These are phyloP conservation scores for Stemphylium lycopersici DNA, from an alignment of 2,329 filamentous ascomycete species.

Conservation along the genomic window DNA sequence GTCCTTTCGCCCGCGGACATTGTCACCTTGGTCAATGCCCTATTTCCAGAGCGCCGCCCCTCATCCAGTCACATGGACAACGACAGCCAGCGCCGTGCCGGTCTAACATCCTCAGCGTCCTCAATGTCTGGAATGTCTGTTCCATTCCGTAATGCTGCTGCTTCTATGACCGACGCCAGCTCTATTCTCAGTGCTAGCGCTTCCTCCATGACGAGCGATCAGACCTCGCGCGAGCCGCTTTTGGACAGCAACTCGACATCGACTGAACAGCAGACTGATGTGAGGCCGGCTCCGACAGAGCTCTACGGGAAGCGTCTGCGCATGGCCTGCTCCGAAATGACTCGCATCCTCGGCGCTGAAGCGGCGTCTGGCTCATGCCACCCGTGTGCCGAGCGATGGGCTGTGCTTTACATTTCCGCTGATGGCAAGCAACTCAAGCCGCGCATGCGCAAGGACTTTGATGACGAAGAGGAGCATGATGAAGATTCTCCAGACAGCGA, in stretches of 20 bases:
- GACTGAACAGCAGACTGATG: conserved; percentile 42
- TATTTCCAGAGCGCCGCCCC: conserved; percentile 78
- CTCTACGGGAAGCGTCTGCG: conserved; percentile 61
- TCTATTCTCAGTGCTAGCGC: conserved; percentile 75
- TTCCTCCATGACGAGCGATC: conserved; percentile 75
- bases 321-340: conserved; percentile 73
- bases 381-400: conserved; percentile 83
- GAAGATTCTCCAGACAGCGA: conserved; percentile 62
- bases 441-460: conserved; percentile 73
- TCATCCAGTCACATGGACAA: conserved; percentile 60
- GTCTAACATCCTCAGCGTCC: conserved; percentile 55
- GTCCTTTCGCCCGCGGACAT: conserved; percentile 81
- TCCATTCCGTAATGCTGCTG: conserved; percentile 60
- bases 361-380: conserved; percentile 72
- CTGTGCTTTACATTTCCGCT: conserved; percentile 76
- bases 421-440: conserved; percentile 73
- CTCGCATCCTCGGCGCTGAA: conserved; percentile 67
- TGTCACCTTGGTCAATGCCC: conserved; percentile 77
- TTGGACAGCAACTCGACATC: conserved; percentile 54
- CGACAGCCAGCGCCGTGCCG: conserved; percentile 53
- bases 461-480: conserved; percentile 67
- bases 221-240: conserved; percentile 68
- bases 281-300: conserved; percentile 57
- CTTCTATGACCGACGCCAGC: conserved; percentile 64
- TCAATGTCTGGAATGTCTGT: conserved; percentile 57